A percentile compares a stretch with the other conserved stretches of the same genome.
Conservation (phyloP, 225 moss, liverwort and hornwort species). For the Anthoceros angustus region DNA sequence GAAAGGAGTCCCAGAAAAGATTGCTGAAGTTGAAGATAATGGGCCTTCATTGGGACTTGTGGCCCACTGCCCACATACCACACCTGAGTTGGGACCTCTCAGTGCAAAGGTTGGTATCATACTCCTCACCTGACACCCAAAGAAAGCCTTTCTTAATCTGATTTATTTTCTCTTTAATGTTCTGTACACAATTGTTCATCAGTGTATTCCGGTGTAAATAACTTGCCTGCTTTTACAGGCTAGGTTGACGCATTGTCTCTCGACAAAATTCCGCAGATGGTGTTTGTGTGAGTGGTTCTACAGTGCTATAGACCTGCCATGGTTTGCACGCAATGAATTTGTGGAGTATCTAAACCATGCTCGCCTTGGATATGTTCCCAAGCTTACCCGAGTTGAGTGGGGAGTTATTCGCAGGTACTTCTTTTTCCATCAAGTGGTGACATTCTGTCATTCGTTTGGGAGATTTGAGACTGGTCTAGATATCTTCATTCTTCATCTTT, state of each 20-base stretch:
- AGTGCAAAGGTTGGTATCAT: slow-evolving; percentile 50
- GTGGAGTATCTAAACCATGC: slow-evolving; percentile 99
- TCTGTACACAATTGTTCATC: neutral
- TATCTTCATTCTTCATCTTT: neutral
- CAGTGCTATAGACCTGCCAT: slow-evolving; percentile 97
- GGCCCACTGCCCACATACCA: slow-evolving; percentile 58
- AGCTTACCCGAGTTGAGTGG: slow-evolving; percentile 95
- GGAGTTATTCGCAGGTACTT: slow-evolving; percentile 91
- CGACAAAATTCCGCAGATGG: slow-evolving; percentile 86
- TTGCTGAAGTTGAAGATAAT: slow-evolving; percentile 9
- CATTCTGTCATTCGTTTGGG: neutral
- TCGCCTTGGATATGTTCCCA: slow-evolving; percentile 95
- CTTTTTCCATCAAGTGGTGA: neutral
- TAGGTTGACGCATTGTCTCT: slow-evolving; percentile 81
- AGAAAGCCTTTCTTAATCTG: neutral
- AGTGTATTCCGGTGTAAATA: neutral
- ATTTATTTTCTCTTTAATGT: neutral
- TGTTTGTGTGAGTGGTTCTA: slow-evolving; percentile 99
- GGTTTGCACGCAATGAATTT: slow-evolving; percentile 99
- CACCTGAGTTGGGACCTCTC: slow-evolving; percentile 57
- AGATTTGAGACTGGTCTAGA: neutral
- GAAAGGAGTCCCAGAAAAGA: slow-evolving; percentile 68
- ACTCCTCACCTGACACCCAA: no score
- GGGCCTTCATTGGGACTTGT: slow-evolving; percentile 13
- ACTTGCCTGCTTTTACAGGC: slow-evolving; percentile 37